phyloP scores from a whole-genome alignment of 164 flowering plant species.

The Stephania japonica region DNA sequence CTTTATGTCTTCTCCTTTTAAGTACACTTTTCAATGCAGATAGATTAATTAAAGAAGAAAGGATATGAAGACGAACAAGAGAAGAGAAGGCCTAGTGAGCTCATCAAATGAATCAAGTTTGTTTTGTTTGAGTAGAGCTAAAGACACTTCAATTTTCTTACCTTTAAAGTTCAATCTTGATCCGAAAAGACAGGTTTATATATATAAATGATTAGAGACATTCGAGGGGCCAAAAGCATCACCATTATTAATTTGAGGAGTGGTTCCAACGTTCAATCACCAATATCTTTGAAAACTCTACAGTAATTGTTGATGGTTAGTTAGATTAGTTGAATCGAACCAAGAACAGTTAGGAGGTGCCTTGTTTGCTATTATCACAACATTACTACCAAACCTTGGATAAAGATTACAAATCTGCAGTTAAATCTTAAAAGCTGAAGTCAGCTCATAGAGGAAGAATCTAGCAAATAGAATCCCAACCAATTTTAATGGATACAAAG shows the following conservation, averaged over 20 bases:
- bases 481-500: not conserved
- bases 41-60: not conserved
- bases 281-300: not conserved
- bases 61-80: not conserved
- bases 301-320: not conserved
- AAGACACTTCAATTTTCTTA: constrained; percentile 1
- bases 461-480: constrained; percentile 2
- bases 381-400: not conserved
- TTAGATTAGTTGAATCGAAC: not conserved
- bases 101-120: not conserved
- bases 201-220: not conserved
- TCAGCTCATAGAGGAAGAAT: not conserved
- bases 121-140: not conserved
- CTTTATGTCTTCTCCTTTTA: not conserved
- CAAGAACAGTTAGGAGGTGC: not conserved
- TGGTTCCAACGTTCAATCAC: not conserved
- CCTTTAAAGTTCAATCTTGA: not conserved
- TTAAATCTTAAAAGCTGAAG: not conserved
- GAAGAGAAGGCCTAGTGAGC: not conserved
- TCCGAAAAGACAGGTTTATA: not conserved
- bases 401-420: too few species aligned
- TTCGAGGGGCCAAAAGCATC: not conserved
- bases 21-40: not conserved
- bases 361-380: not conserved
- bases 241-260: not conserved